phyloP scores from a whole-genome alignment of 2,329 filamentous ascomycete species.

The Didymella segeticola region DNA sequence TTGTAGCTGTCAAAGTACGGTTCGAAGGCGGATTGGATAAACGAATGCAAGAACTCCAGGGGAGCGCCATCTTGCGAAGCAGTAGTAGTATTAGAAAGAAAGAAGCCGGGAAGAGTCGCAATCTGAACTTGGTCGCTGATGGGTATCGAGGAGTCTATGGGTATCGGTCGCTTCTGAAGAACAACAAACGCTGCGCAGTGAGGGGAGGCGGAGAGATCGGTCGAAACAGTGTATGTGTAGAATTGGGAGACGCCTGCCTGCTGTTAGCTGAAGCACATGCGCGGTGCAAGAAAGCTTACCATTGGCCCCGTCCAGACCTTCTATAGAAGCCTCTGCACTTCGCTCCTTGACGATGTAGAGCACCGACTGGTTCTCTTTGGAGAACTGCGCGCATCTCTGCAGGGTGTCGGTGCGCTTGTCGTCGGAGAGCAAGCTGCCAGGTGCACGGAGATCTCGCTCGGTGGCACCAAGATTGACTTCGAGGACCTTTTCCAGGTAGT shows the following conservation, averaged over 20 bases:
- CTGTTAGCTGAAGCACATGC: constrained; percentile 42
- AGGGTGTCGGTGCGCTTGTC: constrained; percentile 77
- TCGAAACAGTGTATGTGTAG: constrained; percentile 80
- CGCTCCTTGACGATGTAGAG: constrained; percentile 91
- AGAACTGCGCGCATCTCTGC: constrained; percentile 87
- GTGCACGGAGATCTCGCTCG: constrained; percentile 78
- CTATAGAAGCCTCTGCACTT: constrained; percentile 53
- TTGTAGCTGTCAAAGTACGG: constrained; percentile 98
- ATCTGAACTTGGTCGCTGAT: constrained; percentile 90
- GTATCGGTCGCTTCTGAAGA: constrained; percentile 86
- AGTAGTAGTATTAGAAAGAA: constrained; percentile 69
- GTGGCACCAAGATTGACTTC: constrained; percentile 58
- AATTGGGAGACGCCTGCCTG: constrained; percentile 49
- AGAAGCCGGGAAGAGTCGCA: constrained; percentile 86
- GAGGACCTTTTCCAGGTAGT: constrained; percentile 57
- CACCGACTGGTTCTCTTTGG: constrained; percentile 83
- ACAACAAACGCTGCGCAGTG: constrained; percentile 87
- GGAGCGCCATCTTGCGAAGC: constrained; percentile 80
- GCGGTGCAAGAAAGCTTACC: constrained; percentile 30
- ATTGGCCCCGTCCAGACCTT: constrained; percentile 41
- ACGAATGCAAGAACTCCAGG: constrained; percentile 89
- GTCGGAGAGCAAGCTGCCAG: constrained; percentile 82
- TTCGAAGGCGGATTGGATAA: constrained; percentile 88
- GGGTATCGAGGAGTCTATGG: constrained; percentile 82
- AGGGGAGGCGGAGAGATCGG: constrained; percentile 79